Evolutionary conservation across 164 flowering plant species (phyloP), one percentile per base, ranked within the genome.

Genomic region (Piper longum): DNA sequence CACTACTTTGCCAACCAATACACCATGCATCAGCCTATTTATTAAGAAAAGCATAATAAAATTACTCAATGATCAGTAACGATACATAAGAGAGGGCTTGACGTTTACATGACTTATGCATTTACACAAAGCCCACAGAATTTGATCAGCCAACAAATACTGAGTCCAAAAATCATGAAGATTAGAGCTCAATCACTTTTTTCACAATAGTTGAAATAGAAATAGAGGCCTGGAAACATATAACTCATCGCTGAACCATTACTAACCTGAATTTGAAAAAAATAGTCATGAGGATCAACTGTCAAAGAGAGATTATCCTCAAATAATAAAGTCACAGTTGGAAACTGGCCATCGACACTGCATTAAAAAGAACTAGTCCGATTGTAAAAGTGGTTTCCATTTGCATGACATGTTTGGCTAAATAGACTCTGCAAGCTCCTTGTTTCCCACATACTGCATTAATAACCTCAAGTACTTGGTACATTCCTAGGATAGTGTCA

Each of bases 341-440:
- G 96, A 75, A 91, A 91, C 55, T 79, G 88, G 67, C 82, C 81
- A 69, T 89, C 92, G 48, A 91, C 77, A 54, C 98, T 91, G 88
- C 78, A 57, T 26, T 76, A 56, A 13, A 40, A 63, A 45, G 17
- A 60, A 12, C 45, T 52, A 43, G 18, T 62, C 44, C 14, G 14
- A 48, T 48, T 6, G 3, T 9, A 14, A 26, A 26, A 26, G 36
- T 26, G 36, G 36, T 26, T 26, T 26, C 36, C 36, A 26, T 26
- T 26, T 26, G 1, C 2, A 26, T 26, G 36, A 26, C 36, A 26
- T 26, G 36, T 26, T 26, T 26, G 36, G 36, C 36, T 26, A 26
- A 26, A 26, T 26, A 26, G 1, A 26, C 36, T 26, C 2, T 26
- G 36, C 36, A 26, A 26, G 36, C 36, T 26, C 36, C 36, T 26